phyloP scores from a whole-genome alignment of 495 filamentous ascomycete genomes.

The Astrothelium macrocarpum region DNA sequence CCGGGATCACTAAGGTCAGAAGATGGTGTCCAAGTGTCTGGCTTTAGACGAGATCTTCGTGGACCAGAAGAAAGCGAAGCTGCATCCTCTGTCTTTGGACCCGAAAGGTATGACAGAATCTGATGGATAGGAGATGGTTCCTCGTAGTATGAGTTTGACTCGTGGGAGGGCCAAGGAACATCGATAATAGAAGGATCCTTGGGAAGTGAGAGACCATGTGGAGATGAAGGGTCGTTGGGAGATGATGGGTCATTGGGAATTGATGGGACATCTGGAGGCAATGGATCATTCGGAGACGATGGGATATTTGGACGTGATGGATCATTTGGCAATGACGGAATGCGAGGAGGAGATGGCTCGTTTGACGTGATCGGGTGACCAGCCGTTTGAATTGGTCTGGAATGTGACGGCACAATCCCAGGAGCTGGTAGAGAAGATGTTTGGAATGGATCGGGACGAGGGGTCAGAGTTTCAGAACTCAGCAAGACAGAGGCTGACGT shows the following conservation, averaged over 20 bases:
- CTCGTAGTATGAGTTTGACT: background rate
- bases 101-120: background rate
- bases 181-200: too few species aligned
- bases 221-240: background rate
- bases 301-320: background rate
- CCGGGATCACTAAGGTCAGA: background rate
- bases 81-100: too few species aligned
- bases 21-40: too few species aligned
- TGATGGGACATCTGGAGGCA: background rate
- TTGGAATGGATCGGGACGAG: background rate
- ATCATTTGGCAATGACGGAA: background rate
- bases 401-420: too few species aligned
- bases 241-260: background rate
- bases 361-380: background rate
- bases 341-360: background rate
- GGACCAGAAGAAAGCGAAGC: background rate
- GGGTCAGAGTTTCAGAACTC: background rate
- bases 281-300: background rate
- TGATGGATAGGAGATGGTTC: background rate
- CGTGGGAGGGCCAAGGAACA: too few species aligned
- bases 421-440: background rate
- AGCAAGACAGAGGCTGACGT: background rate
- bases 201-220: too few species aligned
- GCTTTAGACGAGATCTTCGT: too few species aligned
- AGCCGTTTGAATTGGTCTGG: background rate